Conservation (phyloP, 345 rosid genomes). For the Erodium maritimum region DNA sequence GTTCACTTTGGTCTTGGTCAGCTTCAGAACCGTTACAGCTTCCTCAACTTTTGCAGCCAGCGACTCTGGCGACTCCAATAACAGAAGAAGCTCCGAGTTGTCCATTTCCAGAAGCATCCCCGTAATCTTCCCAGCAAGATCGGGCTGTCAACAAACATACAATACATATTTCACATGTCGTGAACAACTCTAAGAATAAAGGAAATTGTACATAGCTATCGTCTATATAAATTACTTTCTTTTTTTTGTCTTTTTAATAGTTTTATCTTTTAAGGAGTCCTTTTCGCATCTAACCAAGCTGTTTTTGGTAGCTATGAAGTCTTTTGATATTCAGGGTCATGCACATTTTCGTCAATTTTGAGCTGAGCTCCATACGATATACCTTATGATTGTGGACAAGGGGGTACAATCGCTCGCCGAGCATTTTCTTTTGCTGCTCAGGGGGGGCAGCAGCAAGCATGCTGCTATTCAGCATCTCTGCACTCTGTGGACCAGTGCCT, state of each 20-base stretch:
- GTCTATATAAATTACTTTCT: too few relatives aligned
- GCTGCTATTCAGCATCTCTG: constrained; percentile 34
- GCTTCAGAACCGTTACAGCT: constrained; percentile 57
- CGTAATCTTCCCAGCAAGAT: constrained; percentile 59
- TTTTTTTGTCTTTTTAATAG: too few relatives aligned
- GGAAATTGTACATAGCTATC: too few relatives aligned
- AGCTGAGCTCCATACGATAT: too few relatives aligned
- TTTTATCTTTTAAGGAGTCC: too few relatives aligned
- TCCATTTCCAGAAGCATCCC: constrained; percentile 83
- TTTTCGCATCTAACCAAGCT: too few relatives aligned
- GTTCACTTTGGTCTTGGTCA: constrained; percentile 31
- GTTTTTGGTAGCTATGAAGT: too few relatives aligned
- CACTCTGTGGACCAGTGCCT: constrained; percentile 22
- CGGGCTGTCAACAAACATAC: constrained; percentile 37
- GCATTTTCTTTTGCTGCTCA: constrained; percentile 47
- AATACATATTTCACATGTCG: background rate
- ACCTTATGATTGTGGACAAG: constrained; percentile 56
- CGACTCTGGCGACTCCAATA: constrained; percentile 52
- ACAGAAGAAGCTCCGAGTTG: constrained; percentile 44
- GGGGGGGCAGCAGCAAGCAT: constrained; percentile 48
- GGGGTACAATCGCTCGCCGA: constrained; percentile 56
- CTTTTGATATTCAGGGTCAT: too few relatives aligned
- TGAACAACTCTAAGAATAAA: too few relatives aligned
- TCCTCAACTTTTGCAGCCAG: constrained; percentile 52
- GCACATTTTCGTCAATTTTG: too few relatives aligned